These are phyloP conservation scores for Taphrina flavorubra DNA, from an alignment of 1,139 yeast genomes.

Conservation along the genomic window DNA sequence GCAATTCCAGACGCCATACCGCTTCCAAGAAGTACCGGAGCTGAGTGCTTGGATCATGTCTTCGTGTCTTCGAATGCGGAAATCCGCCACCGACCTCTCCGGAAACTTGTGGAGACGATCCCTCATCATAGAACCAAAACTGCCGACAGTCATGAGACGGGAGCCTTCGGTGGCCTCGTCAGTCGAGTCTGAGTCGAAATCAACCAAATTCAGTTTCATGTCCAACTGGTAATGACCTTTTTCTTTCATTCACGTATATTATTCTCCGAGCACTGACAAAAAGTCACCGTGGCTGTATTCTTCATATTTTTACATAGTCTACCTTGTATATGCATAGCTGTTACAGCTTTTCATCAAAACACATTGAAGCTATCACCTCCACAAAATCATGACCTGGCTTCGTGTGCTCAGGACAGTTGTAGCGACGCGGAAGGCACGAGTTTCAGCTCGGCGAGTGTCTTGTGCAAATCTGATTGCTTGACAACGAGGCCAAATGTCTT, in stretches of 20 bases:
- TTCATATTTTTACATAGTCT: conserved; percentile 9
- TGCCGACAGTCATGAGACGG: conserved; percentile 30
- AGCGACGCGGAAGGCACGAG: conserved; percentile 36
- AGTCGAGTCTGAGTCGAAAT: conserved; percentile 21
- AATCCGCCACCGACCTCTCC: conserved; percentile 28
- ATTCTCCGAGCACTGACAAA: background rate
- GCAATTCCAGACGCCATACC: conserved; percentile 73
- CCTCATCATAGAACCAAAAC: conserved; percentile 35
- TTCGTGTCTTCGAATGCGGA: conserved; percentile 30
- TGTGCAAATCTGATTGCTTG: conserved; percentile 17
- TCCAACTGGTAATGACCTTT: conserved; percentile 17
- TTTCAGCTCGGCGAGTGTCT: conserved; percentile 26
- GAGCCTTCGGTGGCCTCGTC: conserved; percentile 31
- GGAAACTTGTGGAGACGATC: conserved; percentile 37
- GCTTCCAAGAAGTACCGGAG: conserved; percentile 69
- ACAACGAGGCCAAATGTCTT: conserved; percentile 35
- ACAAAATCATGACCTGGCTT: background rate
- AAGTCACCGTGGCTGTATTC: background rate
- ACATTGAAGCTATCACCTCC: background rate
- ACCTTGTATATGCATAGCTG: conserved; percentile 14
- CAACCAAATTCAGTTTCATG: conserved; percentile 24
- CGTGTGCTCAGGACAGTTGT: conserved; percentile 17
- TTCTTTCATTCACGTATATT: conserved; percentile 2
- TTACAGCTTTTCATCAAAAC: background rate
- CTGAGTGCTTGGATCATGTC: conserved; percentile 57